A percentile compares a stretch with the other conserved stretches of the same genome.
Conservation (phyloP, 441 rosid genomes). For the Codiaeum variegatum region DNA sequence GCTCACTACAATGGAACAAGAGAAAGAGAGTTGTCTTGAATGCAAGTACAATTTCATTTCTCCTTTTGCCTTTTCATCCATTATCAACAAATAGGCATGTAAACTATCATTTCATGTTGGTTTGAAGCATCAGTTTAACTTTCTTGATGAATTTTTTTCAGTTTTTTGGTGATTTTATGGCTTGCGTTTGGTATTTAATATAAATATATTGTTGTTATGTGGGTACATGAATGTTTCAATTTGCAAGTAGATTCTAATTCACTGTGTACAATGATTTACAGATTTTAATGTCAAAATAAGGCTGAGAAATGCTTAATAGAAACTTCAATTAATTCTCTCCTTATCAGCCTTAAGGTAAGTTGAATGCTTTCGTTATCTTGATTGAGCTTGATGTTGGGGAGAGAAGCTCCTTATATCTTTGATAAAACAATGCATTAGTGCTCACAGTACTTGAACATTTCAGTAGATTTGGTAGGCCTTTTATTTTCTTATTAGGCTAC, state of each 20-base stretch:
- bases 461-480: background rate
- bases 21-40: too few species aligned
- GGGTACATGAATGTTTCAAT: background rate
- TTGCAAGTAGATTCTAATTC: background rate
- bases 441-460: background rate
- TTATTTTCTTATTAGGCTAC: background rate
- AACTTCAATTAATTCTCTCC: conserved; percentile 89
- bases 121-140: too few species aligned
- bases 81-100: too few species aligned
- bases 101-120: too few species aligned
- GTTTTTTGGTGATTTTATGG: background rate
- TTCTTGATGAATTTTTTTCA: background rate
- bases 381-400: background rate
- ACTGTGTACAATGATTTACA: conserved; percentile 27
- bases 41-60: too few species aligned
- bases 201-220: background rate
- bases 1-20: too few species aligned
- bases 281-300: conserved; percentile 93
- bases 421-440: background rate
- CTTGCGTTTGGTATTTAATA: background rate
- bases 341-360: conserved; percentile 88
- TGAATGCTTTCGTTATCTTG: background rate
- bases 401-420: background rate
- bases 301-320: conserved; percentile 95
- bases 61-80: too few species aligned